Conservation (phyloP, 768 basidiomycete genomes). For the Leccinum uliginosum region DNA sequence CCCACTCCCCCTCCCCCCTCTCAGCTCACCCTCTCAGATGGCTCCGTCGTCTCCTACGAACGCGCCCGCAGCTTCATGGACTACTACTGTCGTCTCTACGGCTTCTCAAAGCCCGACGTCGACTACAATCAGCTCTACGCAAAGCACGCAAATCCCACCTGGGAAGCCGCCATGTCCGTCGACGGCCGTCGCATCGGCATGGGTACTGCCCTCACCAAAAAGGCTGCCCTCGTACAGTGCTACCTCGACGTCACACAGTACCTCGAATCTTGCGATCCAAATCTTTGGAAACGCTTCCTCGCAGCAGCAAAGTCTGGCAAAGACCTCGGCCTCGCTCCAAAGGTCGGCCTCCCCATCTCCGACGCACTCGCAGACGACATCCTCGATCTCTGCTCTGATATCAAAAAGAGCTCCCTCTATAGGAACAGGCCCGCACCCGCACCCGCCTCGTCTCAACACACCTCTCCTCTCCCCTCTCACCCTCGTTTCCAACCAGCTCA, state of each 20-base stretch:
- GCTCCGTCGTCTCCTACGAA: slow-evolving; percentile 59
- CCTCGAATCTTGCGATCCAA: slow-evolving; percentile 77
- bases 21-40: slow-evolving; percentile 52
- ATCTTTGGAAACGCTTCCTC: slow-evolving; percentile 72
- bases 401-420: slow-evolving; percentile 62
- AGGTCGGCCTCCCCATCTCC: slow-evolving; percentile 62
- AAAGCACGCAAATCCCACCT: slow-evolving; percentile 29
- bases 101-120: slow-evolving; percentile 71
- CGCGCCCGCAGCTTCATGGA: slow-evolving; percentile 89
- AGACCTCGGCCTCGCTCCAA: slow-evolving; percentile 68
- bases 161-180: slow-evolving; percentile 77
- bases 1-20: slow-evolving; percentile 1
- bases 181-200: slow-evolving; percentile 79
- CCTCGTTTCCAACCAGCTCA: slow-evolving; percentile 28
- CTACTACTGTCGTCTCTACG: slow-evolving; percentile 82
- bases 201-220: slow-evolving; percentile 67
- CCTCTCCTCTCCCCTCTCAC: slow-evolving; percentile 8
- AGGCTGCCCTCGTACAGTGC: slow-evolving; percentile 62
- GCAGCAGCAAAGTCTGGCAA: slow-evolving; percentile 58
- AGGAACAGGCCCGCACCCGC: slow-evolving; percentile 51
- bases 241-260: slow-evolving; percentile 88
- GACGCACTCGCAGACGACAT: slow-evolving; percentile 64
- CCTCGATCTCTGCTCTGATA: slow-evolving; percentile 62
- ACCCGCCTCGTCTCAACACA: slow-evolving; percentile 17
- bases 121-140: slow-evolving; percentile 39